Evolutionary conservation across 1,284 basidiomycete genomes (phyloP), one percentile per base, ranked within the genome.

Genomic region (Cutaneotrichosporon curvatum): DNA sequence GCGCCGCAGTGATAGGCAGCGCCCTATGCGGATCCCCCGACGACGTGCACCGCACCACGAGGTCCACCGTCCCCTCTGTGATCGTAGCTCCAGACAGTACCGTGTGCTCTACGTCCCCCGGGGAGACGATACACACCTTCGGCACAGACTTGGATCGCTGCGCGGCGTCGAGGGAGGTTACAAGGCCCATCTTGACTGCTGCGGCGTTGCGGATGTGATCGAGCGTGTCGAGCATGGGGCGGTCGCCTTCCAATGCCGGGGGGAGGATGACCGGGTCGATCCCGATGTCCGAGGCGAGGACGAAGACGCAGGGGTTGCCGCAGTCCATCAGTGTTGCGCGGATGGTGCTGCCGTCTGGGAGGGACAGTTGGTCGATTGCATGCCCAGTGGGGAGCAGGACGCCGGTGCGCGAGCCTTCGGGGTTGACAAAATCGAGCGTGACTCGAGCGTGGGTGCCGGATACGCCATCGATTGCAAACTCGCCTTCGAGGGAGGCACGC

Each of bases 21-120:
- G 83, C 81, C 56, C 80, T 81, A 65, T 85, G 84, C 5, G 81
- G 72, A 2, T 81, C 78, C 2, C 82, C 82, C 80, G 85, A 84
- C 1, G 82, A 84, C 28, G 81, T 74, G 1, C 83, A 79, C 44
- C 81, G 76, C 10, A 82, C 72, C n/a, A 73, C 72, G 38, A 85
- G 73, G 56, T 83, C 78, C 6, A 74, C 73, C 7, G 67, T 65
- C 12, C 55, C 58, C 7, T 45, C 39, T 18, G 71, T 65, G 3
- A 61, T 56, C 11, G 50, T 37, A 5, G 59, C 48, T 12, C 53
- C 46, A 4, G 56, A 46, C 6, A 57, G 36, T 2, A 58, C 55
- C 2, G 21, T 45, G 45, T 57, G 55, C 25, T 11, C 36, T 28
- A 12, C 40, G 5, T 9, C 11, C 4, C 78, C 75, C 5, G 67